Base-by-base conservation (phyloP, 306 rosid species). In the Medicago ruthenica region DNA sequence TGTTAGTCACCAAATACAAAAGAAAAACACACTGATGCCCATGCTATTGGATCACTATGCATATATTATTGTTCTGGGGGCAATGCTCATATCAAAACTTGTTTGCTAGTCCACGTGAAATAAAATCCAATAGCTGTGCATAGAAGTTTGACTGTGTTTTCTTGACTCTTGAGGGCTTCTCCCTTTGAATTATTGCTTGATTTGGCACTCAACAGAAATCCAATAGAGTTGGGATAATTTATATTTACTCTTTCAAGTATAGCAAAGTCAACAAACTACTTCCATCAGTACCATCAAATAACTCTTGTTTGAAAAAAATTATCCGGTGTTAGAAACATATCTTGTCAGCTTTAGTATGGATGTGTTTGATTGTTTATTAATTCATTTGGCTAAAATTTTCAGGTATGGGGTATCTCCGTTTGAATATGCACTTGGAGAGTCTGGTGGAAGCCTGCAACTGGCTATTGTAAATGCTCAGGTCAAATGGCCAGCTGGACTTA, bases 391-490 rank as follows among this genome's bases (percentile, higher is more conserved):
- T 76, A 31, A 47, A 47, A 50, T 47, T 80, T 77, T 42, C 76
- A 95, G 99, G 96, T 92, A 92, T 42, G 99, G 99, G 68, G 86
- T 88, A 76, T 95, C 99, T 76, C 99, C 99, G 27, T 95, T 95
- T 82, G 99, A 96, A 79, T 96, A 96, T 83, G 99, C 91, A 9
- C 97, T 96, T 64, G 99, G 96, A 22, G 99, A 96, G 85, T 88
- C 97, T 62, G 97, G 97, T 76, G 99, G 99, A 75, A 92, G 98
- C 86, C 92, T 96, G 78, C 99, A 92, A 70, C 80, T 92, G 89
- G 99, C 99, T 55, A 64, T 90, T 78, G 76, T 92, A 66, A 96
- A 96, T 83, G 97, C 90, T 24, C 98, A 92, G 80, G 68, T 96
- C 73, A 96, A 92, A 77, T 96, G 98, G 97, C 97, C 99, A 22